These are phyloP conservation scores for Microsporum audouinii DNA, from an alignment of 2,329 filamentous ascomycete species.

Conservation along the genomic window DNA sequence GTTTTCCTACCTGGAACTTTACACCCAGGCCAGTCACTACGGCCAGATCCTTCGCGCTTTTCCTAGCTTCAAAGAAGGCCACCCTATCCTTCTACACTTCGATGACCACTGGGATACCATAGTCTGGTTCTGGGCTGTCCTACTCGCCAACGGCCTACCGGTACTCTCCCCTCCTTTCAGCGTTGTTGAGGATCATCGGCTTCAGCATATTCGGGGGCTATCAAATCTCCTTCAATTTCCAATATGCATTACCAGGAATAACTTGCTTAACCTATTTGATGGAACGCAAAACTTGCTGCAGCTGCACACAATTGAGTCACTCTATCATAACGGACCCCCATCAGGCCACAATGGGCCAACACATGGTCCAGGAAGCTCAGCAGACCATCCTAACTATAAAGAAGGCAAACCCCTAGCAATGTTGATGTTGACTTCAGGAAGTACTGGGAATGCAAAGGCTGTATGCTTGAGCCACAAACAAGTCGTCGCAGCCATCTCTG, in stretches of 20 bases:
- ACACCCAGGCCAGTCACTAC: neutral
- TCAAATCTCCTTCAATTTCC: neutral
- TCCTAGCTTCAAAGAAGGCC: neutral
- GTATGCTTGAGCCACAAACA: constrained; percentile 37
- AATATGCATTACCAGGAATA: neutral
- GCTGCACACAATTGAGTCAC: neutral
- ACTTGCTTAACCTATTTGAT: neutral
- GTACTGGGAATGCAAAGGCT: constrained; percentile 42
- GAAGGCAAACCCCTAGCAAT: constrained; percentile 8
- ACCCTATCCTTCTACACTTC: constrained; percentile 21
- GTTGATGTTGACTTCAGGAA: constrained; percentile 45
- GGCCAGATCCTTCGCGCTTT: neutral
- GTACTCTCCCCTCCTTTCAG: constrained; percentile 28
- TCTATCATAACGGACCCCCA: neutral
- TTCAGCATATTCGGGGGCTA: neutral
- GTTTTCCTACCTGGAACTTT: neutral
- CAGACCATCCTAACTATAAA: neutral
- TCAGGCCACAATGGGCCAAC: neutral
- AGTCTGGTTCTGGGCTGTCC: constrained; percentile 33
- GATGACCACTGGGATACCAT: constrained; percentile 29
- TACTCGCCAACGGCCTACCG: constrained; percentile 29
- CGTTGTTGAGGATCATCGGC: constrained; percentile 9
- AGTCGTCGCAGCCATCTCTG: constrained; percentile 31
- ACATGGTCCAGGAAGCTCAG: neutral
- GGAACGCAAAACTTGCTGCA: neutral